Base-by-base conservation (phyloP, 805 yeast species). In the Candida pseudoglaebosa region DNA sequence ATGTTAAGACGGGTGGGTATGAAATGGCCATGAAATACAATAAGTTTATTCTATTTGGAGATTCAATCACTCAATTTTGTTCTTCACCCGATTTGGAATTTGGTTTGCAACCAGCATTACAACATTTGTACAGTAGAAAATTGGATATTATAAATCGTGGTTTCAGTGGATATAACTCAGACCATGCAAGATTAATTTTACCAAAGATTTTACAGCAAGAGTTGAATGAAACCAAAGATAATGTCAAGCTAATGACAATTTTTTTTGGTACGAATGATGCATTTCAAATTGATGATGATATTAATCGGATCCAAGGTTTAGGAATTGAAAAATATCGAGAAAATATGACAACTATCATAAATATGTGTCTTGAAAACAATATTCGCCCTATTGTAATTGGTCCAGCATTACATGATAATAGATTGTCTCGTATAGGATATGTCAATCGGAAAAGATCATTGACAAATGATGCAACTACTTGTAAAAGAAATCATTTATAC, bases 221-320 rank as follows among this genome's bases (percentile, higher is more conserved):
- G 34, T 31, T 34, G 16, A 46, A 47, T 36, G 49, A 45, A 2
- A 36, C 38, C 1, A 39, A 42, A 20, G 50, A 50, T 12, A 46
- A 51, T 18, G 41, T 65, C 24, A 59, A 80, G 44, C 59, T 74
- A 34, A 65, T 78, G 42, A 76, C 80, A 8, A 62, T 88, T 2
- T 88, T 84, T 54, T 78, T 86, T 49, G 96, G 96, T 3, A 75
- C 95, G 10, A 89, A 89, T 53, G 97, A 89, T 56, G 62, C 67
- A 1, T 30, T 41, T 8, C 29, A 42, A 17, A 13, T 29, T 13
- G 32, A 37, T 6, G 40, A 33, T 28, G 22, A 38, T 2, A 45
- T 54, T 3, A 48, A 43, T 30, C 46, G 47, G 6, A 42, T 53
- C 35, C 71, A 65, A 44, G 60, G 61, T 16, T 86, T 86, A 8